phyloP scores from a whole-genome alignment of 805 yeast genomes.

The Debaryomyces prosopidis region DNA sequence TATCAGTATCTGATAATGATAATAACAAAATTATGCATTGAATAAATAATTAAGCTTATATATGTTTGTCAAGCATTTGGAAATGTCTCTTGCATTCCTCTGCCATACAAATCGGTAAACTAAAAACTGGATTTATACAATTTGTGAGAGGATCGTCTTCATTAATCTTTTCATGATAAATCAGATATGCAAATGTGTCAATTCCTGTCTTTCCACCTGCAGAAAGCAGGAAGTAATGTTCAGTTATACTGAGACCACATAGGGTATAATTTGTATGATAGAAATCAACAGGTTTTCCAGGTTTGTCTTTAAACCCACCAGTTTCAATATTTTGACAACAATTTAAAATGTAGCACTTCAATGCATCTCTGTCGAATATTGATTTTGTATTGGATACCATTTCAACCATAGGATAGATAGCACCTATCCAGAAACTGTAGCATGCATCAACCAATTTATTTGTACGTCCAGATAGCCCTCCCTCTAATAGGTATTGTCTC shows the following conservation, averaged over 20 bases:
- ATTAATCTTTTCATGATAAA: conserved; percentile 9
- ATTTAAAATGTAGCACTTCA: conserved; percentile 64
- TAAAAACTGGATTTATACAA: conserved; percentile 29
- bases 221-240: conserved; percentile 35
- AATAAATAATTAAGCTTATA: neutral
- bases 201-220: neutral
- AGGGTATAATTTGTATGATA: conserved; percentile 89
- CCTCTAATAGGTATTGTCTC: conserved; percentile 74
- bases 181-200: conserved; percentile 18
- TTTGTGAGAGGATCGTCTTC: conserved; percentile 12
- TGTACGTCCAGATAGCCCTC: conserved; percentile 87
- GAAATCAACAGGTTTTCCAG: conserved; percentile 75
- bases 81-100: conserved; percentile 21
- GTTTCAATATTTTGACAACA: conserved; percentile 66
- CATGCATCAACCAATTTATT: conserved; percentile 96
- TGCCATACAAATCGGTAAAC: conserved; percentile 33
- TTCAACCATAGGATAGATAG: conserved; percentile 64
- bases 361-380: conserved; percentile 52
- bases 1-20: neutral
- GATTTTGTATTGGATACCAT: conserved; percentile 17
- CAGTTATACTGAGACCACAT: conserved; percentile 68
- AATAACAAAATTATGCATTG: neutral
- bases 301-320: conserved; percentile 90
- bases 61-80: neutral
- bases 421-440: conserved; percentile 95